Base-by-base conservation (phyloP, 257 asterid genomes). In the Eustoma russellianum region DNA sequence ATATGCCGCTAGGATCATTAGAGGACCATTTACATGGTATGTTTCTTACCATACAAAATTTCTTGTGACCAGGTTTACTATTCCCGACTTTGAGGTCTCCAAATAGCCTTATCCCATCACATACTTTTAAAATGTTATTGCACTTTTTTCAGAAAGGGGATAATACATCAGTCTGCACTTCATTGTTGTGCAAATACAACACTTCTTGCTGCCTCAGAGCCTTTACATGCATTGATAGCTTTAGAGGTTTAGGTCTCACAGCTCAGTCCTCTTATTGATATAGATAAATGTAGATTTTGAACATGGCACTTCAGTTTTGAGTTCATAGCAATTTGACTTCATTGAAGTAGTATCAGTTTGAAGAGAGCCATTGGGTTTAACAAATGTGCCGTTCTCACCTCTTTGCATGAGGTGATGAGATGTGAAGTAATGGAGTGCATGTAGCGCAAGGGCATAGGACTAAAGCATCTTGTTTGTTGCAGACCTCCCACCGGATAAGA, bases 1-100 rank as follows among this genome's bases (percentile, higher is more conserved):
- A 61, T 78, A 82, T 85, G 95, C 76, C 93, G 13, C 68, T 82
- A 64, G 93, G 93, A 47, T 85, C 93, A 13, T 50, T 85, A 57
- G 89, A 85, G 69, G 95, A 82, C 66, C 95, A 82, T 74, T 74
- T 85, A 52, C 83, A 74, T 18, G 89, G 89, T 85, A 79, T 38
- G 59, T 15, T n/a, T 59, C 6, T 6, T 52, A 45, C 40, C 13
- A 44, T 5, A 4, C 40, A 28, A 43, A 43, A 24, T 49, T 40
- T 33, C 17, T 34, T 7, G n/a, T 50, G 7, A 40, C 17, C 13
- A 15, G 17, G 19, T 17, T 19, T 50, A 34, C 17, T 52, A 14
- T n/a, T n/a, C n/a, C 7, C 6, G 59, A 46, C 43, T n/a, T 63
- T 47, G 30, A 24, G 30, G 30, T 24, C 30, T 24, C 3, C 3